Base-by-base conservation (phyloP, 345 rosid genomes). In the Salix purpurea region DNA sequence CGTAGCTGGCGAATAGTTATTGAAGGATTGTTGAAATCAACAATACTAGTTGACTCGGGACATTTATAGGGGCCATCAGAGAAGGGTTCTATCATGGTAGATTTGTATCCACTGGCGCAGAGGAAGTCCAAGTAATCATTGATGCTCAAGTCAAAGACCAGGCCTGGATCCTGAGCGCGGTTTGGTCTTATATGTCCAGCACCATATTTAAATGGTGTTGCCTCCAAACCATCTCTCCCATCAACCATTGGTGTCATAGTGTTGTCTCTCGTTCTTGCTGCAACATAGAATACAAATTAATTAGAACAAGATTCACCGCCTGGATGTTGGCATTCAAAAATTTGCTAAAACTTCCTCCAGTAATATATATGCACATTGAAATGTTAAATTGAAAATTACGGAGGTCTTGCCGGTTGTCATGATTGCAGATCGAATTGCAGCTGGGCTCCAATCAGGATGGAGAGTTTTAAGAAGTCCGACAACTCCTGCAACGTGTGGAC, bases 171-270 rank as follows among this genome's bases (percentile, higher is more conserved):
- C 34, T 85, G 67, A 5, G 97, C 97, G 2, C 85, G 87, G 82
- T 94, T 94, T 11, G 97, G 97, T 32, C 89, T 85, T 3, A 92
- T 81, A 77, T 94, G 97, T 30, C 98, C 98, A 0, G 90, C 50
- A 0, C 97, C 96, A 32, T 89, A 87, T 42, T 52, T 28, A 74
- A 92, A 89, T 14, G 98, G 90, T 4, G 91, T 85, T 30, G 94
- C 91, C 77, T 85, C 46, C 0, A 7, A 1, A 39, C 65, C 66
- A 1, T 81, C 30, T 44, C 50, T 44, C 50, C 84, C 77, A n/a
- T 82, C 80, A 26, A 69, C 80, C 66, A 92, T 83, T 39, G 90
- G 84, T 0, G 83, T 30, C 65, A 14, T 1, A 0, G 79, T 86
- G 81, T 91, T 90, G 39, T 88, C 97, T 79, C 88, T 82, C 4